Evolutionary conservation across 2,329 filamentous ascomycete species (phyloP).

Genomic region (Coniochaeta ligniaria): DNA sequence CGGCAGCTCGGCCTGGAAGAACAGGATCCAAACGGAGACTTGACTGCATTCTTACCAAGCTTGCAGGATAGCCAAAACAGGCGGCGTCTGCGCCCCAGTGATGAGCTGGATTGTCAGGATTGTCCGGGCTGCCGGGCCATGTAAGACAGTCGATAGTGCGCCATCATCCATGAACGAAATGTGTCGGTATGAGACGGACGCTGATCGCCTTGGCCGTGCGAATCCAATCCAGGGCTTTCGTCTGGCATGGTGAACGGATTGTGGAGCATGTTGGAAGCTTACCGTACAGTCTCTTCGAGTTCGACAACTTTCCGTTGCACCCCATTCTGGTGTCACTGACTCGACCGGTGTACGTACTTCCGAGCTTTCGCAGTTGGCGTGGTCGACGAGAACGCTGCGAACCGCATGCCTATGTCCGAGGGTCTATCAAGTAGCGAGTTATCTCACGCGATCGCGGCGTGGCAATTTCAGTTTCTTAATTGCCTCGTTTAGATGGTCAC

Average conservation of each 20-base stretch:
- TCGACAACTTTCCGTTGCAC: neutral
- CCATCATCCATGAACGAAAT: neutral
- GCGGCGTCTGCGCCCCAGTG: neutral
- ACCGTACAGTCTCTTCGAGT: neutral
- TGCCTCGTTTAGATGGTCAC: neutral
- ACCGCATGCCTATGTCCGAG: neutral
- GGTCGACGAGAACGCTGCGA: neutral
- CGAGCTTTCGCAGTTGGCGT: neutral
- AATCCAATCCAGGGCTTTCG: neutral
- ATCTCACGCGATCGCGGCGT: neutral
- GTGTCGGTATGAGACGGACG: neutral
- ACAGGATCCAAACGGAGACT: neutral
- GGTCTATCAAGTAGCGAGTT: neutral
- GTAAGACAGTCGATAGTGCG: neutral
- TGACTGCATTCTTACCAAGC: neutral
- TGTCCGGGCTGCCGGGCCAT: neutral
- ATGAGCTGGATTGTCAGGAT: neutral
- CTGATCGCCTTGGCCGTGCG: neutral
- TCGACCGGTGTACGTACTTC: neutral
- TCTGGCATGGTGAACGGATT: neutral
- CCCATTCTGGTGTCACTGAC: neutral
- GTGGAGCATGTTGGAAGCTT: neutral
- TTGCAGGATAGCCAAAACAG: neutral
- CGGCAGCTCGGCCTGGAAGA: neutral
- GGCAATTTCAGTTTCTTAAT: neutral